Conservation (phyloP, 2,329 filamentous ascomycete genomes). For the Fusarium sp. region DNA sequence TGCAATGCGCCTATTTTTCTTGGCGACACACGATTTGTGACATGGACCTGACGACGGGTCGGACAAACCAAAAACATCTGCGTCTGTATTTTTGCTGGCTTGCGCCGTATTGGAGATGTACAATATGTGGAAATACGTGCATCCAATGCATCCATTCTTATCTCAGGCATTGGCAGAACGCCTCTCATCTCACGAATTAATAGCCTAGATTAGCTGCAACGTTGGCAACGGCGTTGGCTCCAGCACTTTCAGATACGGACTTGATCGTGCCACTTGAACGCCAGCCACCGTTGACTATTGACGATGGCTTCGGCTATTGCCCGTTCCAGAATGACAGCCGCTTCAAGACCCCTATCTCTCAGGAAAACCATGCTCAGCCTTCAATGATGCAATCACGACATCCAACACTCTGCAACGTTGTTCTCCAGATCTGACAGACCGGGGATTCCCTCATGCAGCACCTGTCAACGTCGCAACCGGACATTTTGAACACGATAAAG, state of each 20-base stretch:
- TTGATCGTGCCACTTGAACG: neutral
- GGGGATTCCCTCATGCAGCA: neutral
- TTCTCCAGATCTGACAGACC: neutral
- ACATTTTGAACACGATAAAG: neutral
- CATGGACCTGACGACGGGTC: neutral
- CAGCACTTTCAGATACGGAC: neutral
- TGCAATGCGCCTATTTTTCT: conserved; percentile 1
- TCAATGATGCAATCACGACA: neutral
- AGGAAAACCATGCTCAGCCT: neutral
- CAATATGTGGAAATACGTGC: neutral
- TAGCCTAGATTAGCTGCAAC: neutral
- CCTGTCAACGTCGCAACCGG: neutral
- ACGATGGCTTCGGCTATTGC: neutral
- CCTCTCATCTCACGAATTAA: neutral
- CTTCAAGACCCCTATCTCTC: neutral
- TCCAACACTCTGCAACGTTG: neutral
- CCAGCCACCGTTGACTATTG: neutral
- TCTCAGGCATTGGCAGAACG: neutral
- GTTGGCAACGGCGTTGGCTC: neutral
- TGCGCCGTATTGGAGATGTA: neutral
- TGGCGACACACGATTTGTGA: conserved; percentile 2
- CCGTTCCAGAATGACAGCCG: neutral
- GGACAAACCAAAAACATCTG: neutral
- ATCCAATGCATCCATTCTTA: neutral
- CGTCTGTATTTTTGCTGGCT: neutral